Conservation (phyloP, 1,139 yeast genomes). For the Suhomyces coccinellae region DNA sequence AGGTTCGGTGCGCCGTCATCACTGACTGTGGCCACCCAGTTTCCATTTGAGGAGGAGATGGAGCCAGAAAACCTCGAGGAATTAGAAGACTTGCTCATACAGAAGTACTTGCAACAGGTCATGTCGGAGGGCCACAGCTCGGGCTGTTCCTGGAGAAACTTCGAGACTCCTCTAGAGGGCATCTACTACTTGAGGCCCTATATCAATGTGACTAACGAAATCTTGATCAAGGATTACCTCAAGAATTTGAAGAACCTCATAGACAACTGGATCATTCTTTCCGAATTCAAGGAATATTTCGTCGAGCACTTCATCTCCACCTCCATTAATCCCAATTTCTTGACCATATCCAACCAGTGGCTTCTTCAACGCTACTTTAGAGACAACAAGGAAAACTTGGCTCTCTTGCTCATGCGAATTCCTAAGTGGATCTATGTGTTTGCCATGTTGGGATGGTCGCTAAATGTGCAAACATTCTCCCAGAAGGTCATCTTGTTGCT, state of each 20-base stretch:
- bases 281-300: slow-evolving; percentile 17
- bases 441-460: slow-evolving; percentile 41
- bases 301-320: slow-evolving; percentile 12
- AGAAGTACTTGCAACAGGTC: slow-evolving; percentile 29
- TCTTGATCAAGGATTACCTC: slow-evolving; percentile 31
- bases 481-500: slow-evolving; percentile 31
- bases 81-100: slow-evolving; percentile 26
- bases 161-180: slow-evolving; percentile 37
- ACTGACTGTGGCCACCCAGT: slow-evolving; percentile 1
- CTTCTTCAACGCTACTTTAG: slow-evolving; percentile 28
- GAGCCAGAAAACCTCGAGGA: slow-evolving; percentile 11
- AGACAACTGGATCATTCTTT: slow-evolving; percentile 26
- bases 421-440: slow-evolving; percentile 38
- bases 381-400: slow-evolving; percentile 39
- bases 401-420: slow-evolving; percentile 21
- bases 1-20: slow-evolving; percentile 20
- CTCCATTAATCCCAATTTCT: slow-evolving; percentile 17
- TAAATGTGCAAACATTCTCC: slow-evolving; percentile 34
- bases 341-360: slow-evolving; percentile 32
- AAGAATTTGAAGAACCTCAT: slow-evolving; percentile 29
- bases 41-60: slow-evolving; percentile 10
- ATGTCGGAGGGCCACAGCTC: slow-evolving; percentile 28
- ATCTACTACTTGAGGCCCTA: slow-evolving; percentile 40
- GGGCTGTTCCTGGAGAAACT: slow-evolving; percentile 40
- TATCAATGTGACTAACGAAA: slow-evolving; percentile 32